Base-by-base conservation (phyloP, 1,284 basidiomycete species). In the Mycena citricolor region DNA sequence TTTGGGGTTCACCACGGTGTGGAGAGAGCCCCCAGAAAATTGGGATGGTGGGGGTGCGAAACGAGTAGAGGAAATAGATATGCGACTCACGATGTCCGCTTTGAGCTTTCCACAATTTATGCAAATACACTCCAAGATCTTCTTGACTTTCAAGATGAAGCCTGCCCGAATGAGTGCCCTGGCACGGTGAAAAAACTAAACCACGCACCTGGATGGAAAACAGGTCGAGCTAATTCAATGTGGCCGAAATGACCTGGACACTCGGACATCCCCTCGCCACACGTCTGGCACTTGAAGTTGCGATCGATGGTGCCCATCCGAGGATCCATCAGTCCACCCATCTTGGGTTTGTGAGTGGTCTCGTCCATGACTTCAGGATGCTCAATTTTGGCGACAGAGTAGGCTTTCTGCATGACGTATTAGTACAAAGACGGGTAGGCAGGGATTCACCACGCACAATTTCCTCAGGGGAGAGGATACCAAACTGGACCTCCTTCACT, bases 251-350 rank as follows among this genome's bases (percentile, higher is more conserved):
- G 97, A 44, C 97, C 97, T 23, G 97, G 95, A 70, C 94, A 95
- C 64, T 95, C 92, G 23, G 91, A 86, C 92, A 95, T 97, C 37
- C 94, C 95, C 77, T 97, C 94, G 60, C 94, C 94, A 69, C 97
- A 99, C 20, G 97, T 99, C 73, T 98, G 94, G 66, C 97, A 99
- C 75, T 99, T 99, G 76, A 97, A 98, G 69, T 98, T 98, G 55
- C 97, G 82, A 74, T 99, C 95, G 66, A 98, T 98, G 35, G 91
- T 99, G 36, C 97, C 97, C 85, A 99, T 92, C 48, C 93, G 84
- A 41, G 94, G 93, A 71, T 99, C 97, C 82, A 97, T 97, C 58
- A 99, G 76, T 51, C 97, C 97, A 48, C 90, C 94, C 46, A 83
- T 76, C 73, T 94, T 95, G 40, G 86, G 90, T 65, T 85, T 90